Percentiles rank a stretch among this genome's conserved stretches.
Evolutionary conservation across 2,329 filamentous ascomycete species (phyloP).

Genomic region (Leptosphaerulina australis): DNA sequence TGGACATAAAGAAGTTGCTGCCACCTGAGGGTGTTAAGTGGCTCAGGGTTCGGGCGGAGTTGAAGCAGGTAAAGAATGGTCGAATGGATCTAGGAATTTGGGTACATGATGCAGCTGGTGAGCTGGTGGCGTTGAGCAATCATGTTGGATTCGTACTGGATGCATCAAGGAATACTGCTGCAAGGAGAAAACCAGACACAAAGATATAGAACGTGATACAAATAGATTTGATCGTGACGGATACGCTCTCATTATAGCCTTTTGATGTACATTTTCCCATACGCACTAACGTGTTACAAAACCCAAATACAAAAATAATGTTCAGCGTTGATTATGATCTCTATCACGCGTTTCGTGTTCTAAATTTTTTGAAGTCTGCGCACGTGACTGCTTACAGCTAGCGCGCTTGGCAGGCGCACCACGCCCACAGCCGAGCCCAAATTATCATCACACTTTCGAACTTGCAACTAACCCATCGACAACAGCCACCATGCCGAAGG

Average conservation of each 20-base stretch:
- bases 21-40: conserved; percentile 73
- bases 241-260: too few species aligned
- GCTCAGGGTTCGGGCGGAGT: conserved; percentile 68
- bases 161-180: conserved; percentile 67
- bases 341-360: neutral
- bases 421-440: conserved; percentile 29
- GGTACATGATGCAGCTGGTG: conserved; percentile 67
- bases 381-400: conserved; percentile 27
- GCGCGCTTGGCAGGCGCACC: conserved; percentile 25
- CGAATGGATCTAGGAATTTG: conserved; percentile 76
- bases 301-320: too few species aligned
- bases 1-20: conserved; percentile 77
- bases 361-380: neutral
- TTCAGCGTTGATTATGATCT: too few species aligned
- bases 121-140: conserved; percentile 70
- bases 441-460: conserved; percentile 22
- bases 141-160: conserved; percentile 70
- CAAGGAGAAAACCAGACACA: conserved; percentile 50
- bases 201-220: conserved; percentile 38
- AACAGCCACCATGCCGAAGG: conserved; percentile 57
- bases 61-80: conserved; percentile 72
- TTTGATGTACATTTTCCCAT: too few species aligned
- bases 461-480: conserved; percentile 30
- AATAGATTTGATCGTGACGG: neutral
- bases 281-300: too few species aligned